Conservation (phyloP, 164 flowering plant genomes). For the Platanus orientalis region DNA sequence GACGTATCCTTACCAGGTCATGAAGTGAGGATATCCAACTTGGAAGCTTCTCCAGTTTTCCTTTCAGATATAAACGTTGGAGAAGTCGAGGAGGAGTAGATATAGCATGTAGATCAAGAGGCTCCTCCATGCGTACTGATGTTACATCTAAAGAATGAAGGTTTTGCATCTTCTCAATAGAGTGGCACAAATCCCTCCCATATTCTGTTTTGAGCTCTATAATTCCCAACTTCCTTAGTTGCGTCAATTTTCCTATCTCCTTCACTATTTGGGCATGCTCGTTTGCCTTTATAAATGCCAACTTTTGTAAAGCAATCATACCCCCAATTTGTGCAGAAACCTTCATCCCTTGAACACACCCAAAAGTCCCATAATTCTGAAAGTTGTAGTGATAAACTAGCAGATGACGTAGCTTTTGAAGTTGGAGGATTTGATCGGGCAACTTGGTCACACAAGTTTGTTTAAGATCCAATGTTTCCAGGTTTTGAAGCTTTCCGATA, state of each 20-base stretch:
- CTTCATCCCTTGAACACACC: not conserved
- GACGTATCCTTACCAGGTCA: no score
- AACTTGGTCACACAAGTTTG: not conserved
- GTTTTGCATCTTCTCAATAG: slow-evolving; percentile 10
- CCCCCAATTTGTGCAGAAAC: no score
- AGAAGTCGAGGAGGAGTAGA: not conserved
- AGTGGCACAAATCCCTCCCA: not conserved
- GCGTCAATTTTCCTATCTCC: slow-evolving; percentile 1
- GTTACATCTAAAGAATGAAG: not conserved
- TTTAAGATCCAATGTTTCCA: no score
- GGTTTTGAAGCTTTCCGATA: not conserved
- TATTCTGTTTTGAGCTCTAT: not conserved
- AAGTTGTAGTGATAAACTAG: not conserved
- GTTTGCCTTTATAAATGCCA: not conserved
- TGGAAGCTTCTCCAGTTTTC: no score
- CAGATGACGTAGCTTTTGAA: slow-evolving; percentile 11
- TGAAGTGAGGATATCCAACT: no score
- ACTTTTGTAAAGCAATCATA: not conserved
- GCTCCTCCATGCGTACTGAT: not conserved
- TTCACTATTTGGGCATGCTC: not conserved
- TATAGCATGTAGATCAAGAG: slow-evolving; percentile 1
- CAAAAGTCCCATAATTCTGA: not conserved
- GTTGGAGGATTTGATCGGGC: slow-evolving; percentile 5
- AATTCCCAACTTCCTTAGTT: slow-evolving; percentile 7
- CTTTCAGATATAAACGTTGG: no score